Evolutionary conservation across 768 basidiomycete genomes (phyloP), one percentile per base, ranked within the genome.

Genomic region (Glaciozyma antarctica): DNA sequence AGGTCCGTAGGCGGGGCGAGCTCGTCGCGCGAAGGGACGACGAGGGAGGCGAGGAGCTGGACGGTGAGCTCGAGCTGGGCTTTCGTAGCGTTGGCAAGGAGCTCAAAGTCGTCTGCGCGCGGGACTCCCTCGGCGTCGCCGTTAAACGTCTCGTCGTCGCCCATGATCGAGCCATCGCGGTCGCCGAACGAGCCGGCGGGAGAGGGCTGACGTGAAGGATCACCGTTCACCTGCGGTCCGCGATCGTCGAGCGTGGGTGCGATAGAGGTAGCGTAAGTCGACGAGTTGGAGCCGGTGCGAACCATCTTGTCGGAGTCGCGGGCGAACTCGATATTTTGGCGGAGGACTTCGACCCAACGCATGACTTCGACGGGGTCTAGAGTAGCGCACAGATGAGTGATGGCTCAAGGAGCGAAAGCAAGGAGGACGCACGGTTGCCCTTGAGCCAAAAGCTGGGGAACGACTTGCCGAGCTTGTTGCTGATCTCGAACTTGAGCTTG

Each of bases 321-420:
- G 16, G 67, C 69, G 51, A 49, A 86, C 41, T 90, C 88, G 64
- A 91, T 86, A 67, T 84, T 86, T 73, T 82, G 82, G 22, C 78
- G 77, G 55, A 97, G 82, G 0, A 86, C 87, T 63, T 86, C 84
- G 2, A 84, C 83, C 93, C 93, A 97, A 16, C 92, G 81, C 6
- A 86, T 81, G 7, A 89, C 89, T 76, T 97, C 93, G 8, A 88
- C 88, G 0, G 87, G 89, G 72, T 95, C 90, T 67, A 13, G 48
- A 30, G 17, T 12, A 44, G 26, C 8, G 51, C 32, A 12, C 6
- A 13, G 13, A 59, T 47, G 6, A 54, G 58, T 8, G 21, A 45
- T 15, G 19, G 22, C 15, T 6, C 58, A 24, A 5, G n/a, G 22
- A 34, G 5, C 2, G 34, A 22, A 16, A n/a, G 19, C n/a, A 30